A percentile compares a stretch with the other conserved stretches of the same genome.
phyloP scores from a whole-genome alignment of 2,329 filamentous ascomycete species.

The Paraphoma sp. region DNA sequence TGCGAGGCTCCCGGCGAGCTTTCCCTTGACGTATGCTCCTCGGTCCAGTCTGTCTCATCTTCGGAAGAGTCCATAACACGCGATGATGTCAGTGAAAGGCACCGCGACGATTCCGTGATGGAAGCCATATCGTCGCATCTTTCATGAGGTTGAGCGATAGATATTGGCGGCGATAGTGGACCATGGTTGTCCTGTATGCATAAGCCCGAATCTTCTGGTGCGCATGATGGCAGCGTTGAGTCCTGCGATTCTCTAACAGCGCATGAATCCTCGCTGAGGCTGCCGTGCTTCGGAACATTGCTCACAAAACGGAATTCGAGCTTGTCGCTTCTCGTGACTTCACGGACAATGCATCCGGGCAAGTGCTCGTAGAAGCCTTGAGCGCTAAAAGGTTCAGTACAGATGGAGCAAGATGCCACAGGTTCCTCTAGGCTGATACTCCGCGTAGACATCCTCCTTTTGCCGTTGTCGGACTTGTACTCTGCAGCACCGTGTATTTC shows the following conservation, averaged over 20 bases:
- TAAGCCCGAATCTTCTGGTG: neutral
- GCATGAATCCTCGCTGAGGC: neutral
- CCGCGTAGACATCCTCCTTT: conserved; percentile 45
- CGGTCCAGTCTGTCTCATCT: conserved; percentile 33
- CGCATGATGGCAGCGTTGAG: neutral
- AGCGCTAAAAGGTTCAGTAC: conserved; percentile 81
- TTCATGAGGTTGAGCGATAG: neutral
- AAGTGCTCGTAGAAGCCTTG: conserved; percentile 96
- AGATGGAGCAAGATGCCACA: conserved; percentile 86
- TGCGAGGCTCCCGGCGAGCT: conserved; percentile 21
- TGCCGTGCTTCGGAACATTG: neutral
- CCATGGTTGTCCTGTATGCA: neutral
- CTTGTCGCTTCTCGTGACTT: conserved; percentile 41
- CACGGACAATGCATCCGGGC: conserved; percentile 67
- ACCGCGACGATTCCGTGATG: conserved; percentile 23
- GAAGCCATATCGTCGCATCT: conserved; percentile 18
- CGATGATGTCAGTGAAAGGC: conserved; percentile 28
- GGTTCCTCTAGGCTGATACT: conserved; percentile 56
- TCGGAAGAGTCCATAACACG: conserved; percentile 22
- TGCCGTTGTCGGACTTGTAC: conserved; percentile 45
- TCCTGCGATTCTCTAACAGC: neutral
- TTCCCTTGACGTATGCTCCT: conserved; percentile 23
- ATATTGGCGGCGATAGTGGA: neutral
- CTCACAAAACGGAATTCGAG: neutral
- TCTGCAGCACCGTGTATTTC: conserved; percentile 84